phyloP scores from a whole-genome alignment of 768 basidiomycete species.

The Mycena rosella region DNA sequence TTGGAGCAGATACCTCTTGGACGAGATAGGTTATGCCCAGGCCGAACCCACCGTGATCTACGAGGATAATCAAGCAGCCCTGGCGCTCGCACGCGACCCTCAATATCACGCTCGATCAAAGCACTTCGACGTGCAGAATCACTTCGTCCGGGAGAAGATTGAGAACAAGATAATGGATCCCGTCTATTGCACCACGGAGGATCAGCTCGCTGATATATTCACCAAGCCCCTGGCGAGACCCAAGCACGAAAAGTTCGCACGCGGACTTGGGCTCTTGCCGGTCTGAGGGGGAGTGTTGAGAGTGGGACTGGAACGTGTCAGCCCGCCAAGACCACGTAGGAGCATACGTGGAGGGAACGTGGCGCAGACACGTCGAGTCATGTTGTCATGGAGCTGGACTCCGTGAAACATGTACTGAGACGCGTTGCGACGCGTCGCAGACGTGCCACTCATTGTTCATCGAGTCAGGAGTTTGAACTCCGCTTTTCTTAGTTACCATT shows the following conservation, averaged over 20 bases:
- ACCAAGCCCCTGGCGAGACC: constrained; percentile 48
- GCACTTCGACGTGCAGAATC: constrained; percentile 50
- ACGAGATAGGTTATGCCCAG: constrained; percentile 19
- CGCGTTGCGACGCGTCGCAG: not conserved
- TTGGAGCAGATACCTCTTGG: constrained; percentile 33
- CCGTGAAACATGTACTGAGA: not conserved
- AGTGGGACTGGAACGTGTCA: not conserved
- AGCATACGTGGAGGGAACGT: not conserved
- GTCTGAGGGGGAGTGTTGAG: constrained; percentile 41
- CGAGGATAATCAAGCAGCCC: constrained; percentile 45
- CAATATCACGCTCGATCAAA: constrained; percentile 46
- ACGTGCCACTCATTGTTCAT: not conserved
- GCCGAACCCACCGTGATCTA: constrained; percentile 23
- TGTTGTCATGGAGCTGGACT: not conserved
- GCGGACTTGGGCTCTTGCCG: constrained; percentile 31
- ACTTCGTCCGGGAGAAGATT: constrained; percentile 49
- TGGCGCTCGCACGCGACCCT: constrained; percentile 40
- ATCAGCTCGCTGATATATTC: constrained; percentile 53
- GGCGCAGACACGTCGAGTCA: not conserved
- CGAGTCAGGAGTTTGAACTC: no score
- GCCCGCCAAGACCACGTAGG: not conserved
- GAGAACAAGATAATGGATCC: constrained; percentile 39
- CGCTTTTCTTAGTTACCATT: no score
- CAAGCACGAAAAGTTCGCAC: constrained; percentile 28
- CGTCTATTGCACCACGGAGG: constrained; percentile 42